Percentiles rank a stretch among this genome's conserved stretches.
Conservation (phyloP, 1,139 yeast species). For the Kodamaea derodonti region DNA sequence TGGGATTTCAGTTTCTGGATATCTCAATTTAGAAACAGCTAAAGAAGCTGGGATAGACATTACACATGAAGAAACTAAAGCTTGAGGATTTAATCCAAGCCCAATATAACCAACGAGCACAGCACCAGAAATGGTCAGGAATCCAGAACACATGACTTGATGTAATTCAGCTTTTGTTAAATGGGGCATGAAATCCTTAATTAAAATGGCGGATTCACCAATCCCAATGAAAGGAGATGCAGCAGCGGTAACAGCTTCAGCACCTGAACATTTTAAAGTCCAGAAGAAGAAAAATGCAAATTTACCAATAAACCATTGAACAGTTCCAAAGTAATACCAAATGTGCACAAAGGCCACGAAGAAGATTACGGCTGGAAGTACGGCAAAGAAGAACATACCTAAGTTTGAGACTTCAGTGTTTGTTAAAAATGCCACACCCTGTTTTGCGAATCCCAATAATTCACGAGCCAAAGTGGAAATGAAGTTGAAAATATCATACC, state of each 20-base stretch:
- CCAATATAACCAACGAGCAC: slow-evolving; percentile 65
- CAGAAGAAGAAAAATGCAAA: slow-evolving; percentile 61
- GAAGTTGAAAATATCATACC: slow-evolving; percentile 63
- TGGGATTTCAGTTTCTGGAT: slow-evolving; percentile 59
- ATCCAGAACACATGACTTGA: slow-evolving; percentile 64
- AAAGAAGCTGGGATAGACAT: slow-evolving; percentile 70
- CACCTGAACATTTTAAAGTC: slow-evolving; percentile 60
- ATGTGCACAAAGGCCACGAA: slow-evolving; percentile 63
- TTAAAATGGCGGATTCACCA: slow-evolving; percentile 63
- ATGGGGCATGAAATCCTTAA: slow-evolving; percentile 59
- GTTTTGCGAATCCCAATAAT: slow-evolving; percentile 57
- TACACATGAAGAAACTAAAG: slow-evolving; percentile 63
- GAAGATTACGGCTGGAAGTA: slow-evolving; percentile 60
- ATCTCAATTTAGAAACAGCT: slow-evolving; percentile 59
- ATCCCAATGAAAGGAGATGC: slow-evolving; percentile 70
- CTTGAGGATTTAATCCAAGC: slow-evolving; percentile 62
- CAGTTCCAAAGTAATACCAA: slow-evolving; percentile 56
- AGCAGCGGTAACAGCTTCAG: slow-evolving; percentile 66
- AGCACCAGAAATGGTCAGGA: slow-evolving; percentile 66
- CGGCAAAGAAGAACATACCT: slow-evolving; percentile 55
- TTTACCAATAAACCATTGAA: slow-evolving; percentile 61
- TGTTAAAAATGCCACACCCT: slow-evolving; percentile 62
- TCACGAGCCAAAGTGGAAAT: slow-evolving; percentile 58
- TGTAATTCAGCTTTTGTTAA: slow-evolving; percentile 63
- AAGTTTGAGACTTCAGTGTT: slow-evolving; percentile 33